Percentiles rank a stretch among this genome's conserved stretches.
phyloP scores from a whole-genome alignment of 331 rosid species.

The Malus hybrid region DNA sequence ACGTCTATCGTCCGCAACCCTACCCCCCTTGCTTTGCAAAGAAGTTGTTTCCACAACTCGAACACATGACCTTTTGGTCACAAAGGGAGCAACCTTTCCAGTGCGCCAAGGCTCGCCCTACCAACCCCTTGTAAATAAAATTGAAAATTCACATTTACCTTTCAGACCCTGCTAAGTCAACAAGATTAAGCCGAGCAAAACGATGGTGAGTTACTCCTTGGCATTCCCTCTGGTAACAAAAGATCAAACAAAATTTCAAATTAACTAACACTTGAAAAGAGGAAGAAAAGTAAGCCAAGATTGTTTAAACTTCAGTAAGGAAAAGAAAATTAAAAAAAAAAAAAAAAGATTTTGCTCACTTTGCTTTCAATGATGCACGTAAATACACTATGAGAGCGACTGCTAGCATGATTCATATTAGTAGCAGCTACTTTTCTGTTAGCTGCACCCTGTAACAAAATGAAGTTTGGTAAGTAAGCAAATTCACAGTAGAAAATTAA shows the following conservation, averaged over 20 bases:
- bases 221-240: slow-evolving; percentile 79
- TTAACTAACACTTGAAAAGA: slow-evolving; percentile 1
- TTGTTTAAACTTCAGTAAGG: not conserved
- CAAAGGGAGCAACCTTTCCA: too few relatives aligned
- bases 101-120: too few relatives aligned
- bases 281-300: not conserved
- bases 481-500: not conserved
- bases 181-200: slow-evolving; percentile 93
- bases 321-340: not conserved
- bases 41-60: too few relatives aligned
- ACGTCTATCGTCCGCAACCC: too few relatives aligned
- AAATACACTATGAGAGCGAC: slow-evolving; percentile 98
- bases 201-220: slow-evolving; percentile 94
- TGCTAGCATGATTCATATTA: slow-evolving; percentile 95
- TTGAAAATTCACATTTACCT: slow-evolving; percentile 46
- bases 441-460: slow-evolving; percentile 69
- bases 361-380: slow-evolving; percentile 93
- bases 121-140: not conserved
- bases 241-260: slow-evolving; percentile 4
- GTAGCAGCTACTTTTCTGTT: slow-evolving; percentile 97
- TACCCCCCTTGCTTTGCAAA: too few relatives aligned
- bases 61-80: too few relatives aligned
- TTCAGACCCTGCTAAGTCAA: slow-evolving; percentile 99
- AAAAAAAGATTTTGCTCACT: slow-evolving; percentile 31
- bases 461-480: not conserved